These are phyloP conservation scores for Ceratocystis colombiana DNA, from an alignment of 2,329 filamentous ascomycete genomes.

Conservation along the genomic window DNA sequence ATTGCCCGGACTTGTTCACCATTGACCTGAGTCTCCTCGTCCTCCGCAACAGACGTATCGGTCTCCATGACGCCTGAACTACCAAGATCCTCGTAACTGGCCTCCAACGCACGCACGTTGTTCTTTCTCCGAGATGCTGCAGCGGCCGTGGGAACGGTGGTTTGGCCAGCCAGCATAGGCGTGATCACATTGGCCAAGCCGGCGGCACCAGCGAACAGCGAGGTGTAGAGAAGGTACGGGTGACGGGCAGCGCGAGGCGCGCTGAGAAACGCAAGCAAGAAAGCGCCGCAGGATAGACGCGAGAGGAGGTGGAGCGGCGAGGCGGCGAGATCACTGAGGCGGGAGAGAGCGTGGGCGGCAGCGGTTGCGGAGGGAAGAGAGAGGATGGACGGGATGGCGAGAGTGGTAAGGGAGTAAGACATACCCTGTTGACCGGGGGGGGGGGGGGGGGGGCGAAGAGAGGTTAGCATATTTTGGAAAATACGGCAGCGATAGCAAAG, in stretches of 20 bases:
- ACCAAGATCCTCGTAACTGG: conserved; percentile 59
- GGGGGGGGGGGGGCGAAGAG: background rate
- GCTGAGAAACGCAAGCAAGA: conserved; percentile 66
- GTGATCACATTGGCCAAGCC: conserved; percentile 44
- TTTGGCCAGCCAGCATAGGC: conserved; percentile 36
- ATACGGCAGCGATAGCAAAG: background rate
- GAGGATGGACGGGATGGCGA: conserved; percentile 71
- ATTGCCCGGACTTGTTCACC: conserved; percentile 51
- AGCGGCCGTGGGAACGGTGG: conserved; percentile 26
- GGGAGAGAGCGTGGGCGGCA: conserved; percentile 60
- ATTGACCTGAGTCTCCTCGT: conserved; percentile 42
- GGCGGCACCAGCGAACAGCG: conserved; percentile 55
- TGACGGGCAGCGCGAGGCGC: conserved; percentile 68
- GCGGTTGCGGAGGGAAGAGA: conserved; percentile 64
- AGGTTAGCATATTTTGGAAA: background rate
- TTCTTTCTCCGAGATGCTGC: background rate
- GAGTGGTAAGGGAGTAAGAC: conserved; percentile 69
- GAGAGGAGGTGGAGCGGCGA: conserved; percentile 58
- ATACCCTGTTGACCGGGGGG: conserved; percentile 54
- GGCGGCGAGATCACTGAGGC: conserved; percentile 53
- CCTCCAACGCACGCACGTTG: conserved; percentile 45
- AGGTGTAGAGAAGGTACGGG: conserved; percentile 83
- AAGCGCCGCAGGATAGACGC: conserved; percentile 56
- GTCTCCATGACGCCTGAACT: conserved; percentile 35
- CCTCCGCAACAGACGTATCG: conserved; percentile 34